phyloP scores from a whole-genome alignment of 1,284 basidiomycete species.

The Trametes hirsuta region DNA sequence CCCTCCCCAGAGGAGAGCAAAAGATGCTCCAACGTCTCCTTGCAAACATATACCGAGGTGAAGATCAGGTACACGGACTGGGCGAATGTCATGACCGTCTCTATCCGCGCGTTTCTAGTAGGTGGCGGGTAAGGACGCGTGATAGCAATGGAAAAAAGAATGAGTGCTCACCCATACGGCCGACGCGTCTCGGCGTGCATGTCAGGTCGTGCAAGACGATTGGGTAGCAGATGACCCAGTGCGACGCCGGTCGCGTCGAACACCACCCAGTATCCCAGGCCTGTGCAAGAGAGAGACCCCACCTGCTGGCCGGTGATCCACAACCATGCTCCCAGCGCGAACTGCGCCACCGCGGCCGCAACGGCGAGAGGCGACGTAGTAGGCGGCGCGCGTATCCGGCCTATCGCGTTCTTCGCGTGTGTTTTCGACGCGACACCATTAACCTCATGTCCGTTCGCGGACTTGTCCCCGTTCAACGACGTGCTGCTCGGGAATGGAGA shows the following conservation, averaged over 20 bases:
- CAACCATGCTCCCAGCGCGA: slow-evolving; percentile 67
- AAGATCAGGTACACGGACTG: slow-evolving; percentile 92
- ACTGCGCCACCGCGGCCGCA: slow-evolving; percentile 45
- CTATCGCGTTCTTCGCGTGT: slow-evolving; percentile 26
- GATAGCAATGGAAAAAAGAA: background rate
- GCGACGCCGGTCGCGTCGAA: slow-evolving; percentile 89
- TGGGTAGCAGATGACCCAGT: slow-evolving; percentile 56
- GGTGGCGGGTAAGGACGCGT: background rate
- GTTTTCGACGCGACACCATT: slow-evolving; percentile 8
- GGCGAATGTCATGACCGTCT: slow-evolving; percentile 83
- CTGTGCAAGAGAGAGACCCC: slow-evolving; percentile 87
- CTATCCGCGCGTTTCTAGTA: slow-evolving; percentile 69
- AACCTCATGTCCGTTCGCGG: slow-evolving; percentile 5
- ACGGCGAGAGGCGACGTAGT: slow-evolving; percentile 33
- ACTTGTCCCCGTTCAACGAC: slow-evolving; percentile 12
- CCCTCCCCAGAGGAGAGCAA: slow-evolving; percentile 67
- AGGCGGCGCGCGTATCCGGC: slow-evolving; percentile 25
- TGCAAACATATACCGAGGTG: slow-evolving; percentile 89
- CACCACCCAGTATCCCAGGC: slow-evolving; percentile 93
- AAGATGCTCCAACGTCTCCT: slow-evolving; percentile 88
- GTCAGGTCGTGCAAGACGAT: slow-evolving; percentile 34
- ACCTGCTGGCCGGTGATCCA: slow-evolving; percentile 94
- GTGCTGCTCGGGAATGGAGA: slow-evolving; percentile 40
- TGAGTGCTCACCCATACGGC: slow-evolving; percentile 72
- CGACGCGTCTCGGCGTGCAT: slow-evolving; percentile 38